These are phyloP conservation scores for Lyophyllum semitale DNA, from an alignment of 768 basidiomycete species.

Conservation along the genomic window DNA sequence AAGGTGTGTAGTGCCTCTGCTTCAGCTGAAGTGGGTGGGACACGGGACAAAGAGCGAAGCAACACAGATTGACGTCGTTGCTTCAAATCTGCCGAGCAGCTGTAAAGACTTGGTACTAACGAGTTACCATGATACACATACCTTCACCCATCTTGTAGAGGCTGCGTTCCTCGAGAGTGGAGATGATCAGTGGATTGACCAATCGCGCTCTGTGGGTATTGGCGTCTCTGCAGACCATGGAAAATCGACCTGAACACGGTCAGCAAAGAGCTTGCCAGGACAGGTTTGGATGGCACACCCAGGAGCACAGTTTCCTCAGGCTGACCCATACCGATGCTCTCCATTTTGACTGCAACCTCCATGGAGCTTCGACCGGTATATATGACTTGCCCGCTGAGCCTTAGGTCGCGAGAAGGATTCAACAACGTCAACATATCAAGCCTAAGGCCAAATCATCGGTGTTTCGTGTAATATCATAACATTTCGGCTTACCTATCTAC, in stretches of 20 bases:
- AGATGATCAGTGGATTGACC: conserved; percentile 63
- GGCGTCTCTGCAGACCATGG: conserved; percentile 84
- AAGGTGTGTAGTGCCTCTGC: conserved; percentile 68
- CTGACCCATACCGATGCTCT: conserved; percentile 50
- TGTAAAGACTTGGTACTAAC: not conserved
- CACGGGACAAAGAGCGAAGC: conserved; percentile 62
- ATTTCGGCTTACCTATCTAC: conserved; percentile 62
- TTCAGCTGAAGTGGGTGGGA: conserved; percentile 74
- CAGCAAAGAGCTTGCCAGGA: not conserved
- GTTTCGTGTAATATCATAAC: not conserved
- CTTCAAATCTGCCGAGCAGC: conserved; percentile 53
- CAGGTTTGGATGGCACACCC: conserved; percentile 37
- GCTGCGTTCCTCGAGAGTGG: conserved; percentile 61
- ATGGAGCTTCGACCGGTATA: conserved; percentile 77
- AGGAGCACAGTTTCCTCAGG: conserved; percentile 65
- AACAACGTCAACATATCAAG: conserved; percentile 69
- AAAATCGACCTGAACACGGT: conserved; percentile 70
- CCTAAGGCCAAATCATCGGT: conserved; percentile 29
- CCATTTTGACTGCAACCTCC: conserved; percentile 88
- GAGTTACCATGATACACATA: conserved; percentile 28
- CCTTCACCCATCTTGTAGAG: conserved; percentile 71
- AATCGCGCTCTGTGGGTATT: conserved; percentile 60
- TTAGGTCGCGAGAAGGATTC: conserved; percentile 63
- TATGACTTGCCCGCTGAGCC: conserved; percentile 80
- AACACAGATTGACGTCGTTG: conserved; percentile 53